Evolutionary conservation across 2,329 filamentous ascomycete genomes (phyloP).

Genomic region (Nemania abortiva): DNA sequence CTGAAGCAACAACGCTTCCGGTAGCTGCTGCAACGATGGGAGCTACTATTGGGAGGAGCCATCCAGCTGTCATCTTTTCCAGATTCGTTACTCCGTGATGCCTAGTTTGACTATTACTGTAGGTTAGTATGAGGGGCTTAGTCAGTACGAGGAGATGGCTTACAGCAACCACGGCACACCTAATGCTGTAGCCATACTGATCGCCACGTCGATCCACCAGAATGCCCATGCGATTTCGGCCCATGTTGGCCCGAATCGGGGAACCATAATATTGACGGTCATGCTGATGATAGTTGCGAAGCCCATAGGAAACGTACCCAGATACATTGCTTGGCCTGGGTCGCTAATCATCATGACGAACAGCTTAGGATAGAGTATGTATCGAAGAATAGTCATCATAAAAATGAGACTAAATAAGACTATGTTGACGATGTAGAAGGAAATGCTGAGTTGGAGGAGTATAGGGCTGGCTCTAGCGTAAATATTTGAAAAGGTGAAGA

Average conservation of each 20-base stretch:
- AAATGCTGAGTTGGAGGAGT: conserved; percentile 68
- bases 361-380: conserved; percentile 73
- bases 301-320: conserved; percentile 77
- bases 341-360: conserved; percentile 75
- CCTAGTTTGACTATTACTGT: conserved; percentile 24
- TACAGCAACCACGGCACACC: conserved; percentile 66
- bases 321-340: conserved; percentile 74
- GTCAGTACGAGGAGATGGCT: background rate
- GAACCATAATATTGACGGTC: conserved; percentile 68
- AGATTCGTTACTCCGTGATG: conserved; percentile 57
- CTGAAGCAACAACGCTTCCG: conserved; percentile 64
- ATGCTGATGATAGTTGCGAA: conserved; percentile 76
- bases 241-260: conserved; percentile 69
- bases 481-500: conserved; percentile 58
- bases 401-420: conserved; percentile 68
- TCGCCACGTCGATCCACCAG: conserved; percentile 68
- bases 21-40: conserved; percentile 71
- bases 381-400: conserved; percentile 68
- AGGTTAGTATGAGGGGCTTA: conserved; percentile 6
- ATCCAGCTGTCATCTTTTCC: conserved; percentile 68
- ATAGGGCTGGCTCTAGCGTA: conserved; percentile 50
- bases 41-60: conserved; percentile 70
- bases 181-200: conserved; percentile 58
- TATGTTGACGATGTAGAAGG: conserved; percentile 72
- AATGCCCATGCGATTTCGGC: conserved; percentile 67